phyloP scores from a whole-genome alignment of 306 rosid genomes.

The Cotoneaster glaucophyllus region DNA sequence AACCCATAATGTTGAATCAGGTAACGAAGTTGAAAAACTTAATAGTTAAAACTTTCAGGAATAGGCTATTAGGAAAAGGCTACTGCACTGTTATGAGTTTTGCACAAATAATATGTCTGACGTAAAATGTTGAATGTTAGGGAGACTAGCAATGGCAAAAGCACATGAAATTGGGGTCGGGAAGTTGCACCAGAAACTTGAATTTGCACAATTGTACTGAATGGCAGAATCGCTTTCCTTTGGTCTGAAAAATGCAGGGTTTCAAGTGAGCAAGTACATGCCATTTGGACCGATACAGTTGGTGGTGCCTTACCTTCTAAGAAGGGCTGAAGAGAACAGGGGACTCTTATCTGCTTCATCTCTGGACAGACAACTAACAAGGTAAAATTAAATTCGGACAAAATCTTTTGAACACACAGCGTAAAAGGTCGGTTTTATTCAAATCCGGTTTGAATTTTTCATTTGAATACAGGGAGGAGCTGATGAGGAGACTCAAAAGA shows the following conservation, averaged over 20 bases:
- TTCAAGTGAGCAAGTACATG: slow-evolving; percentile 93
- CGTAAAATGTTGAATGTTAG: slow-evolving; percentile 15
- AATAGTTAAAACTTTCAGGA: background rate
- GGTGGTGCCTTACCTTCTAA: slow-evolving; percentile 79
- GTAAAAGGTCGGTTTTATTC: background rate
- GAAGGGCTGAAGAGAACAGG: slow-evolving; percentile 92
- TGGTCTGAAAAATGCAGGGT: slow-evolving; percentile 79
- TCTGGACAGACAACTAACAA: slow-evolving; percentile 62
- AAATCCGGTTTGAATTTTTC: background rate
- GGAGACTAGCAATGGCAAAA: slow-evolving; percentile 66
- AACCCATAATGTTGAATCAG: slow-evolving; percentile 81
- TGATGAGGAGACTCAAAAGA: slow-evolving; percentile 53
- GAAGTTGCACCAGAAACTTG: slow-evolving; percentile 63
- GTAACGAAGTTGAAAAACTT: slow-evolving; percentile 13
- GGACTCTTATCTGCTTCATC: slow-evolving; percentile 71
- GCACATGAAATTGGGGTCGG: slow-evolving; percentile 73
- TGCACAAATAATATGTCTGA: background rate
- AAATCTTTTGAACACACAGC: background rate
- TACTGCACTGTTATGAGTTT: background rate
- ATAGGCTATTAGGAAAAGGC: too few species aligned
- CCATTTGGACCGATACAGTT: slow-evolving; percentile 75
- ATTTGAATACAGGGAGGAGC: slow-evolving; percentile 41
- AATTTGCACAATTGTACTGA: slow-evolving; percentile 84
- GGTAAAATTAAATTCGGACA: slow-evolving; percentile 26
- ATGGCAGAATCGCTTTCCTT: slow-evolving; percentile 87